Evolutionary conservation across 176 grass and related monocot genomes (phyloP).

Genomic region (Pontederia crassipes): DNA sequence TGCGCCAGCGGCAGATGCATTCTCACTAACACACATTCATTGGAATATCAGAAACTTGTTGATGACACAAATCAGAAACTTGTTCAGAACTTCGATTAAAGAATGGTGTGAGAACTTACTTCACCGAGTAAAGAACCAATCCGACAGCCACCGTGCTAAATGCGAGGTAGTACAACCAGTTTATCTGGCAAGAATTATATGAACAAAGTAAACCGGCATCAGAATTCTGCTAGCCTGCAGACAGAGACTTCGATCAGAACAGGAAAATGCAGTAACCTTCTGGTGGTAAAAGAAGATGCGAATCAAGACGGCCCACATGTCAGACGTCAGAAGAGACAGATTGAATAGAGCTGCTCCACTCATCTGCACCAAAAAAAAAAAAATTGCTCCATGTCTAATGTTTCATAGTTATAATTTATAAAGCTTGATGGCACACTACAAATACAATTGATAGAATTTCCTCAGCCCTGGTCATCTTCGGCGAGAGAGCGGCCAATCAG

Average conservation of each 20-base stretch:
- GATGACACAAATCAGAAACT: no score
- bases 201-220: not conserved
- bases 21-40: no score
- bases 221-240: not conserved
- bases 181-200: slow-evolving; percentile 14
- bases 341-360: slow-evolving; percentile 41
- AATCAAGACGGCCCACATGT: slow-evolving; percentile 40
- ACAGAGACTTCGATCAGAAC: not conserved
- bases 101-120: slow-evolving; percentile 11
- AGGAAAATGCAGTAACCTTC: slow-evolving; percentile 7
- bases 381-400: not conserved
- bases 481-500: no score
- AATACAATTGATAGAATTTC: no score
- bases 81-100: no score
- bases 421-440: no score
- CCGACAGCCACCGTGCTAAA: slow-evolving; percentile 21
- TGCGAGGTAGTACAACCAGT: slow-evolving; percentile 32
- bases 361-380: slow-evolving; percentile 23
- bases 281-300: slow-evolving; percentile 40
- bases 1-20: no score
- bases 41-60: no score
- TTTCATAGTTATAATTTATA: no score
- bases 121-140: slow-evolving; percentile 29
- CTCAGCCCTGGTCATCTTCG: no score
- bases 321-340: slow-evolving; percentile 37